phyloP scores from a whole-genome alignment of 139 green algal genomes.

The Medakamo hakoo region DNA sequence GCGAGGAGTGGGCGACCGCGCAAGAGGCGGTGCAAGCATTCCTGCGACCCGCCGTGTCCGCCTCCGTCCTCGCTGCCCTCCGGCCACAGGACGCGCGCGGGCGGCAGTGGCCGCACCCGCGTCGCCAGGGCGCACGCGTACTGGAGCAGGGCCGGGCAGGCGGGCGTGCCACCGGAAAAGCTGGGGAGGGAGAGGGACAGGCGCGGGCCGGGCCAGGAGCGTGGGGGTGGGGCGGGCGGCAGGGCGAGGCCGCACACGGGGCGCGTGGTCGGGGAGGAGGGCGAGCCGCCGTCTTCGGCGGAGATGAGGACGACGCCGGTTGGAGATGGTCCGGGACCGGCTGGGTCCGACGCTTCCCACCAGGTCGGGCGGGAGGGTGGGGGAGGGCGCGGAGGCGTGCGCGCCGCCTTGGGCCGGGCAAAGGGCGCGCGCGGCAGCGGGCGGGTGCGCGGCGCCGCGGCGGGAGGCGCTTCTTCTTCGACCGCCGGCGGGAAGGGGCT shows the following conservation, averaged over 20 bases:
- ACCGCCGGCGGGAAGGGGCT: conserved; percentile 7
- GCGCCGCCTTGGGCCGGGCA: neutral
- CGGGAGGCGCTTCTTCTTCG: neutral
- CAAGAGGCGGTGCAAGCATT: conserved; percentile 47
- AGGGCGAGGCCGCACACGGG: conserved; percentile 42
- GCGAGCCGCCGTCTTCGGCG: too few species aligned
- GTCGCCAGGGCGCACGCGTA: conserved; percentile 59
- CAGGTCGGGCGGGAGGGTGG: neutral
- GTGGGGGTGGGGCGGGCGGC: conserved; percentile 14
- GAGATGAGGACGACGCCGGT: conserved; percentile 13
- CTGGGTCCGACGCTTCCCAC: neutral
- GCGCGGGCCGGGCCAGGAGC: conserved; percentile 18
- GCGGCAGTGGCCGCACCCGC: conserved; percentile 29
- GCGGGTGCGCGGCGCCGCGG: neutral
- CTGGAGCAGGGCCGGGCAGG: conserved; percentile 50
- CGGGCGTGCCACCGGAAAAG: conserved; percentile 54
- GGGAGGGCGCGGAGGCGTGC: too few species aligned
- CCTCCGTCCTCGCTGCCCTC: neutral
- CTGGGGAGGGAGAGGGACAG: conserved; percentile 49
- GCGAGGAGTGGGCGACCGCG: conserved; percentile 45
- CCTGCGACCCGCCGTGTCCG: conserved; percentile 7
- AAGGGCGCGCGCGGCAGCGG: conserved; percentile 4
- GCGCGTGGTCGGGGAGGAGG: too few species aligned
- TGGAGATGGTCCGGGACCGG: neutral
- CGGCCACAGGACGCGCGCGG: conserved; percentile 15